These are phyloP conservation scores for Fusarium subglutinans DNA, from an alignment of 2,329 filamentous ascomycete species.

Conservation along the genomic window DNA sequence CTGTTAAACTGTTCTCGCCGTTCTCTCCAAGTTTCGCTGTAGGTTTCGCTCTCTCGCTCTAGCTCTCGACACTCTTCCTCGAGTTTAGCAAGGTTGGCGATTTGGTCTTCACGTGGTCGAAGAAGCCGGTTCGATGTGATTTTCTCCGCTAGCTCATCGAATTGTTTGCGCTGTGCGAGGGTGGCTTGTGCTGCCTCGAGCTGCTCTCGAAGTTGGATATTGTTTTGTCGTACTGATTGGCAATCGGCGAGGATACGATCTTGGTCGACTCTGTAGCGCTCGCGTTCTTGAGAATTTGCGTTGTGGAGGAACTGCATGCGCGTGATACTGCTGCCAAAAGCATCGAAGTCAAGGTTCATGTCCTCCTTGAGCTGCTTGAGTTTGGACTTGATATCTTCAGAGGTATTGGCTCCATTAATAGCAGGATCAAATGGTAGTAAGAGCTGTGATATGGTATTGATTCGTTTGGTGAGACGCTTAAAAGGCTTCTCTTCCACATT, in stretches of 20 bases:
- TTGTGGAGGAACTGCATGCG: constrained; percentile 88
- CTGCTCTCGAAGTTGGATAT: constrained; percentile 74
- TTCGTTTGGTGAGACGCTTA: constrained; percentile 84
- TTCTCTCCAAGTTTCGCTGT: constrained; percentile 85
- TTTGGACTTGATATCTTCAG: constrained; percentile 57
- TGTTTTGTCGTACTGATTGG: constrained; percentile 79
- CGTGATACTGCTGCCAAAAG: constrained; percentile 85
- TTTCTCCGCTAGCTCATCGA: constrained; percentile 87
- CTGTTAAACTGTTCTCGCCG: constrained; percentile 85
- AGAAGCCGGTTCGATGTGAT: constrained; percentile 85
- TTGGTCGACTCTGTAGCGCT: constrained; percentile 84
- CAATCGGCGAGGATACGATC: constrained; percentile 81
- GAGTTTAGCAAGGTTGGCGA: constrained; percentile 79
- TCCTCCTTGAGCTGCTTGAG: constrained; percentile 82
- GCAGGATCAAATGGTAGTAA: constrained; percentile 43
- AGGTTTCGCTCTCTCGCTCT: constrained; percentile 83
- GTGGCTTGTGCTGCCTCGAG: constrained; percentile 80
- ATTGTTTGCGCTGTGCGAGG: constrained; percentile 81
- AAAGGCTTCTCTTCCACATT: constrained; percentile 94
- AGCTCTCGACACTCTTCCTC: constrained; percentile 89
- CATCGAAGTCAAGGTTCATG: constrained; percentile 85
- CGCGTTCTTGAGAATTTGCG: constrained; percentile 84
- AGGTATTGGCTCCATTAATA: constrained; percentile 56
- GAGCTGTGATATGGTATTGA: constrained; percentile 74
- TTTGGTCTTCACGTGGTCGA: constrained; percentile 84